A percentile compares a stretch with the other conserved stretches of the same genome.
Evolutionary conservation across 1,284 basidiomycete genomes (phyloP).

Genomic region (Ceratobasidium theobromae): DNA sequence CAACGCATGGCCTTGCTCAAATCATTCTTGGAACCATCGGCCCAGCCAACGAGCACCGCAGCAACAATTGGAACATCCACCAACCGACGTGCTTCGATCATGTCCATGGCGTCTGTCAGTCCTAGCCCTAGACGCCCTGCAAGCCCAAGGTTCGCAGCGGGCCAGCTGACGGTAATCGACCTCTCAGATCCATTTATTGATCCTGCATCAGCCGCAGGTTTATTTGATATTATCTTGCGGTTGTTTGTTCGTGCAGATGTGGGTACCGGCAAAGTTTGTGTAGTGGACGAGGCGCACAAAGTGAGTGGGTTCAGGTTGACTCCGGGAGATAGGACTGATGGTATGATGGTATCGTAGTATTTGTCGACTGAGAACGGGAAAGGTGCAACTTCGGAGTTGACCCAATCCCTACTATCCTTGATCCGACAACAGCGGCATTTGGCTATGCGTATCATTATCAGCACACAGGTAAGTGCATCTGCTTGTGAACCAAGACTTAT

Average conservation of each 20-base stretch:
- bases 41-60: neutral
- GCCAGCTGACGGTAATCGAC: constrained; percentile 39
- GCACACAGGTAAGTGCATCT: constrained; percentile 51
- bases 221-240: constrained; percentile 68
- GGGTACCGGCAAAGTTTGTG: constrained; percentile 64
- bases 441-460: constrained; percentile 69
- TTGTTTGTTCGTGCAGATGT: constrained; percentile 65
- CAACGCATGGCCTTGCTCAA: constrained; percentile 37
- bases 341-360: constrained; percentile 49
- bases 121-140: constrained; percentile 3
- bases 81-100: constrained; percentile 23
- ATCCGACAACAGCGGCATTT: constrained; percentile 70
- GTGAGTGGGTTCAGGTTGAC: constrained; percentile 44
- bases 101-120: constrained; percentile 11
- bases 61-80: neutral
- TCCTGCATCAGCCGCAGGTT: constrained; percentile 59
- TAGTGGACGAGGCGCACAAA: constrained; percentile 76
- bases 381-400: constrained; percentile 54
- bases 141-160: constrained; percentile 34
- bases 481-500: neutral
- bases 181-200: constrained; percentile 72
- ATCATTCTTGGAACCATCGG: constrained; percentile 34
- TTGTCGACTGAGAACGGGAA: constrained; percentile 48
- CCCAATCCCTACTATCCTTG: constrained; percentile 57
- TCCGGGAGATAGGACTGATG: neutral